phyloP scores from a whole-genome alignment of 805 yeast species.

The Saccharomycopsis vini region DNA sequence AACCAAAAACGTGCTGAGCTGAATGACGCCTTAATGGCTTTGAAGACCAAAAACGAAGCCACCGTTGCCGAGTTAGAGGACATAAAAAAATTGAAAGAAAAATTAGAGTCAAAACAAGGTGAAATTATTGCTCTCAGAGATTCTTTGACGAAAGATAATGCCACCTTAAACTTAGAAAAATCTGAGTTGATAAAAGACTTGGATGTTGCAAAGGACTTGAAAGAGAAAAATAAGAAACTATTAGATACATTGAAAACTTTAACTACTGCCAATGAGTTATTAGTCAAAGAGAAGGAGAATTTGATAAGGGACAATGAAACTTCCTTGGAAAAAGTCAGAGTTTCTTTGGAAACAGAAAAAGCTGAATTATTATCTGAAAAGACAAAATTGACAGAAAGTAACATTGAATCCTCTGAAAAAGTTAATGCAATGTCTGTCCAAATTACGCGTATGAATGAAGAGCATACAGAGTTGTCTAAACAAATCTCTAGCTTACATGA shows the following conservation, averaged over 20 bases:
- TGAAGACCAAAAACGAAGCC: conserved; percentile 26
- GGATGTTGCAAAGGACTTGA: background rate
- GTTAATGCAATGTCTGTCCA: too few relatives aligned
- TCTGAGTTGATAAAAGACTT: background rate
- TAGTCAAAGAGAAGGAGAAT: background rate
- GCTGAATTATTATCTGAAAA: background rate
- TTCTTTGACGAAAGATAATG: background rate
- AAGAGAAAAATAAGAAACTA: conserved; percentile 2
- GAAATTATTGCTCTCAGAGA: background rate
- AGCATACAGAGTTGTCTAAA: background rate
- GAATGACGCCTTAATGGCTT: background rate
- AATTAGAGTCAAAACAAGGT: background rate
- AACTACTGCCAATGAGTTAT: background rate
- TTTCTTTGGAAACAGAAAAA: background rate
- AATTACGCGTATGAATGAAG: background rate
- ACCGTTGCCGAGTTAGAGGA: conserved; percentile 13
- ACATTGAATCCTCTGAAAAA: too few relatives aligned
- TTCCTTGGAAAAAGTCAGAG: background rate
- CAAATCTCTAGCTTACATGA: background rate
- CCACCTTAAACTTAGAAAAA: background rate
- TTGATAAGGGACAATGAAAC: background rate
- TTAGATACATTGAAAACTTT: too few relatives aligned
- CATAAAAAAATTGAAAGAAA: background rate
- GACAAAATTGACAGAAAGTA: background rate
- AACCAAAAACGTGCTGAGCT: conserved; percentile 4